phyloP scores from a whole-genome alignment of 1,139 yeast genomes.

The Arxiozyma telluris region DNA sequence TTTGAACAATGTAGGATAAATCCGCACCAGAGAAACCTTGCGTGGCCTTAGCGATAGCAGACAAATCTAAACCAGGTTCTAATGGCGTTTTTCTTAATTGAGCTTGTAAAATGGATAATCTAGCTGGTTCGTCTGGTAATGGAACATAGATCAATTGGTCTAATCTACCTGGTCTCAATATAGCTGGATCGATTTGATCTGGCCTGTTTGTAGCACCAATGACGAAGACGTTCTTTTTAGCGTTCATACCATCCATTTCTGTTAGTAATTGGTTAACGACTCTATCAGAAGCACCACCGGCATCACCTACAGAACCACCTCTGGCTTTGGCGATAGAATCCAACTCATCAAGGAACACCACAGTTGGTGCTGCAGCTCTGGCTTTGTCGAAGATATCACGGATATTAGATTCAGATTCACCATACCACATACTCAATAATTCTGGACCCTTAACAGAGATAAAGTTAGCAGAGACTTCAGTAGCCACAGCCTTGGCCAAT shows the following conservation, averaged over 20 bases:
- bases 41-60: constrained; percentile 84
- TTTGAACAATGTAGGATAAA: constrained; percentile 91
- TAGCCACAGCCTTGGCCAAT: constrained; percentile 96
- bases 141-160: constrained; percentile 98
- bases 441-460: constrained; percentile 97
- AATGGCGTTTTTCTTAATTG: constrained; percentile 97
- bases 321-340: constrained; percentile 97
- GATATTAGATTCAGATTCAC: constrained; percentile 95
- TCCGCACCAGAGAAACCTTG: constrained; percentile 99
- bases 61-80: constrained; percentile 89
- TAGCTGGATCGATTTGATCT: constrained; percentile 97
- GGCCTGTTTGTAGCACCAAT: constrained; percentile 99
- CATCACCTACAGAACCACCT: constrained; percentile 89
- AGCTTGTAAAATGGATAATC: constrained; percentile 86
- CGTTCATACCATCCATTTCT: constrained; percentile 99
- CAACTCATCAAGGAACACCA: constrained; percentile 92
- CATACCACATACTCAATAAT: constrained; percentile 96
- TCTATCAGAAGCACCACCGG: constrained; percentile 97
- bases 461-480: constrained; percentile 94
- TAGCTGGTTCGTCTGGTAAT: constrained; percentile 89
- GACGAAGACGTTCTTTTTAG: constrained; percentile 95
- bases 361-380: constrained; percentile 98
- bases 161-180: constrained; percentile 97
- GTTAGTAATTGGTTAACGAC: constrained; percentile 96
- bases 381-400: constrained; percentile 98